phyloP scores from a whole-genome alignment of 176 grass and related monocot species.

The Phragmites australis region DNA sequence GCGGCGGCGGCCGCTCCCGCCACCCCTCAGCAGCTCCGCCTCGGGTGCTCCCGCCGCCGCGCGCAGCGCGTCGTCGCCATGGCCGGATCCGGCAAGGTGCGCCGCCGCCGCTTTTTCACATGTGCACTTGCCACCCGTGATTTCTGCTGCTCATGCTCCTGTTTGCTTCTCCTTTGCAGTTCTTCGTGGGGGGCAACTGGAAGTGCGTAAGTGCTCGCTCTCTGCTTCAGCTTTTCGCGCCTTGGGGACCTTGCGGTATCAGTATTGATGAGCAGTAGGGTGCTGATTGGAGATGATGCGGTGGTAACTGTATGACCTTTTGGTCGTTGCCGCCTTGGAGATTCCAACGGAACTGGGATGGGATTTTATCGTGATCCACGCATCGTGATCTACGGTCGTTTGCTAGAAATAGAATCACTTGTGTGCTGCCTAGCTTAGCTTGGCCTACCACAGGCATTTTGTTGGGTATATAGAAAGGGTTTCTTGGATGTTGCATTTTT shows the following conservation, averaged over 20 bases:
- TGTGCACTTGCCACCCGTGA: not conserved
- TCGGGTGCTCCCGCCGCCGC: conserved; percentile 52
- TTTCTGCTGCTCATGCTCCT: not conserved
- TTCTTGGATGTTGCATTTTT: not conserved
- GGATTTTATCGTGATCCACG: conserved; percentile 33
- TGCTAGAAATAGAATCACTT: not conserved
- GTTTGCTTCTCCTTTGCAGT: conserved; percentile 51
- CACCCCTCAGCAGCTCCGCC: conserved; percentile 50
- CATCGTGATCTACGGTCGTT: conserved; percentile 10
- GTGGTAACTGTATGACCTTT: not conserved
- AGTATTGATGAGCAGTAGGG: not conserved
- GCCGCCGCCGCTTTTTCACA: not conserved
- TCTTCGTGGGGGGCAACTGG: conserved; percentile 99
- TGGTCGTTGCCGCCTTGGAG: not conserved
- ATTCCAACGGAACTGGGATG: conserved; percentile 24
- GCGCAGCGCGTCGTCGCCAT: conserved; percentile 77
- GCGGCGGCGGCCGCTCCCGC: not conserved
- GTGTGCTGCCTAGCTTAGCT: not conserved
- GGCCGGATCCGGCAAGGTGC: conserved; percentile 97
- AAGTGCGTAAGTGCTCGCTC: conserved; percentile 84
- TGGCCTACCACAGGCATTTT: not conserved
- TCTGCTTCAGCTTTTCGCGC: not conserved
- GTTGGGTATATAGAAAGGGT: not conserved
- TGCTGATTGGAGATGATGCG: not conserved
- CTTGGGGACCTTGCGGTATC: not conserved